A percentile compares a stretch with the other conserved stretches of the same genome.
These are phyloP conservation scores for Kalmusia sp. DNA, from an alignment of 2,329 filamentous ascomycete genomes.

Conservation along the genomic window DNA sequence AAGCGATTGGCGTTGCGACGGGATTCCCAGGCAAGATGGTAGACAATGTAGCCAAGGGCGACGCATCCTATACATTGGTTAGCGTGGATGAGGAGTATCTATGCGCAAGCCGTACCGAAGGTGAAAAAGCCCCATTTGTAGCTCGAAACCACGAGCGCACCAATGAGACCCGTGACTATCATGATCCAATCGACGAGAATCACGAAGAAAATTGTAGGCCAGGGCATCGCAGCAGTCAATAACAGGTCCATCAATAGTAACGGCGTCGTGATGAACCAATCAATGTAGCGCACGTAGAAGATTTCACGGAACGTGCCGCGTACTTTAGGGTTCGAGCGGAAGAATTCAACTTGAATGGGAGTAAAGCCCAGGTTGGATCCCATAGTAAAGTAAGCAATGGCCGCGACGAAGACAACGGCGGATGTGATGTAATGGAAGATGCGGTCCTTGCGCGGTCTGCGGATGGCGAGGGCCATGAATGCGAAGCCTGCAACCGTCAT, in stretches of 20 bases:
- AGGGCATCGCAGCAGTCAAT: constrained; percentile 69
- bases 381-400: constrained; percentile 72
- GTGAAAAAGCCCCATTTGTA: constrained; percentile 75
- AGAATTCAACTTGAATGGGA: constrained; percentile 68
- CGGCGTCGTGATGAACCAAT: constrained; percentile 70
- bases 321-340: constrained; percentile 52
- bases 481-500: constrained; percentile 63
- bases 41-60: constrained; percentile 66
- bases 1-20: constrained; percentile 63
- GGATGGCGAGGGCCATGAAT: constrained; percentile 61
- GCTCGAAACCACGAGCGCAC: constrained; percentile 65
- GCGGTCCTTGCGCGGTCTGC: constrained; percentile 63
- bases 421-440: constrained; percentile 72
- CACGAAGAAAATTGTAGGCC: constrained; percentile 68
- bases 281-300: constrained; percentile 72
- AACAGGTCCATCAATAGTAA: constrained; percentile 68
- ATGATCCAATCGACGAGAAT: constrained; percentile 70
- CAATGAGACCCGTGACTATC: constrained; percentile 71
- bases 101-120: constrained; percentile 51
- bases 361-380: constrained; percentile 70
- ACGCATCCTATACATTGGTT: constrained; percentile 38
- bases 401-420: constrained; percentile 63
- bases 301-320: constrained; percentile 65
- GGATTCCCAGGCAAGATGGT: constrained; percentile 64
- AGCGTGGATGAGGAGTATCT: background rate